Evolutionary conservation across 768 basidiomycete genomes (phyloP).

Genomic region (Postia placenta): DNA sequence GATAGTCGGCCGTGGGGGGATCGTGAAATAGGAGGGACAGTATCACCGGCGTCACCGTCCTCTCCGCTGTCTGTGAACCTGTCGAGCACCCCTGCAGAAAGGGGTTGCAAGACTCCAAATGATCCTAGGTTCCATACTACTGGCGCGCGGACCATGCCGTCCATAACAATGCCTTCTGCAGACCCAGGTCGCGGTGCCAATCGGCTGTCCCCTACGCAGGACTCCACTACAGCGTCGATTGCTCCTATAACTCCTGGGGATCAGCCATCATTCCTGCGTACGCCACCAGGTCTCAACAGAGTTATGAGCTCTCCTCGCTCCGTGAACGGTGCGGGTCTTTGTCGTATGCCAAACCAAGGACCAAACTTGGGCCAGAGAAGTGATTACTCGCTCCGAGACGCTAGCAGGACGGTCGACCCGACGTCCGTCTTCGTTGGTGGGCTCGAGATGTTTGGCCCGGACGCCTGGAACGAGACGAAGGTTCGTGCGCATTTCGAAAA

Average conservation of each 20-base stretch:
- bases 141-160: neutral
- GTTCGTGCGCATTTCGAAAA: conserved; percentile 52
- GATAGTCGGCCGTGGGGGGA: conserved; percentile 4
- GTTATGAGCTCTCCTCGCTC: no score
- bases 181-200: no score
- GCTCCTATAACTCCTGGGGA: conserved; percentile 18
- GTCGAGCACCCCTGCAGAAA: conserved; percentile 6
- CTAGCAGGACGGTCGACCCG: conserved; percentile 45
- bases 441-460: conserved; percentile 55
- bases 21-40: conserved; percentile 1
- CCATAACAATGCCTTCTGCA: neutral
- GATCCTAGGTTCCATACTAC: no score
- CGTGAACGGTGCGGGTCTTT: neutral
- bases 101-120: neutral
- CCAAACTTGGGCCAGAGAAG: no score
- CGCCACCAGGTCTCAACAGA: no score
- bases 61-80: conserved; percentile 17
- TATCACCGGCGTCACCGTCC: conserved; percentile 7
- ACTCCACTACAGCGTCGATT: conserved; percentile 8
- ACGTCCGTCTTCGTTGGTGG: conserved; percentile 75
- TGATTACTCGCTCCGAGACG: neutral
- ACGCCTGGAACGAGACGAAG: conserved; percentile 65
- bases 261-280: no score
- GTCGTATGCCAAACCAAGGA: neutral
- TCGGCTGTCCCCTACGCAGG: no score